phyloP scores from a whole-genome alignment of 768 basidiomycete genomes.

The Pisolithus sp. region DNA sequence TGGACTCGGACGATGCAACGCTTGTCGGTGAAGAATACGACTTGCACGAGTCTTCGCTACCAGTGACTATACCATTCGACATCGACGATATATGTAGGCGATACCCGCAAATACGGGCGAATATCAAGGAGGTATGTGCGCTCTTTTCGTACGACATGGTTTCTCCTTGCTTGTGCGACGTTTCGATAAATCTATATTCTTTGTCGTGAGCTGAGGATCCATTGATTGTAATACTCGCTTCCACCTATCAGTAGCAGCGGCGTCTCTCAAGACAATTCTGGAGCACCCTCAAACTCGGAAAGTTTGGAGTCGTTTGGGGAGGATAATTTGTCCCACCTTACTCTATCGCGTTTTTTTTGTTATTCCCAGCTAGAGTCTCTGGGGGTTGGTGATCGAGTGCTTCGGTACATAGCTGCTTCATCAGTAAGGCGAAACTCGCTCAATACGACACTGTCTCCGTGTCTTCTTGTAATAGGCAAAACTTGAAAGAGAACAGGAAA shows the following conservation, averaged over 20 bases:
- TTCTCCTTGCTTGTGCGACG: too few species aligned
- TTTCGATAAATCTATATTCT: too few species aligned
- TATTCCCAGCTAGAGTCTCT: background rate
- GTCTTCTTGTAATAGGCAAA: too few species aligned
- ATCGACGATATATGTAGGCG: constrained; percentile 13
- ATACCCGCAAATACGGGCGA: constrained; percentile 14
- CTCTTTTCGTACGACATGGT: background rate
- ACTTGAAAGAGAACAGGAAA: too few species aligned
- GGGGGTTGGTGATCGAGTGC: too few species aligned
- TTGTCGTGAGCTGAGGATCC: background rate
- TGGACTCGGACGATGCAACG: constrained; percentile 22
- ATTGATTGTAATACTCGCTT: background rate
- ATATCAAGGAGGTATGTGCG: constrained; percentile 21
- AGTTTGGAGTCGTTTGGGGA: background rate
- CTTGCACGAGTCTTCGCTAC: constrained; percentile 4
- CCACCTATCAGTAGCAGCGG: constrained; percentile 25
- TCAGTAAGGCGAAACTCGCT: too few species aligned
- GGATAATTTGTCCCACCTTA: background rate
- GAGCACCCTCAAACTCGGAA: background rate
- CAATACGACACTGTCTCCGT: too few species aligned
- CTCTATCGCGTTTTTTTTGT: too few species aligned
- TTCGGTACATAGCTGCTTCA: too few species aligned
- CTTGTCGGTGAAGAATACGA: constrained; percentile 21
- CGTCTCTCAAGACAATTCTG: constrained; percentile 1
- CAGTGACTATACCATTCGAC: constrained; percentile 6